Evolutionary conservation across 2,329 filamentous ascomycete species (phyloP).

Genomic region (Phoma sp.): DNA sequence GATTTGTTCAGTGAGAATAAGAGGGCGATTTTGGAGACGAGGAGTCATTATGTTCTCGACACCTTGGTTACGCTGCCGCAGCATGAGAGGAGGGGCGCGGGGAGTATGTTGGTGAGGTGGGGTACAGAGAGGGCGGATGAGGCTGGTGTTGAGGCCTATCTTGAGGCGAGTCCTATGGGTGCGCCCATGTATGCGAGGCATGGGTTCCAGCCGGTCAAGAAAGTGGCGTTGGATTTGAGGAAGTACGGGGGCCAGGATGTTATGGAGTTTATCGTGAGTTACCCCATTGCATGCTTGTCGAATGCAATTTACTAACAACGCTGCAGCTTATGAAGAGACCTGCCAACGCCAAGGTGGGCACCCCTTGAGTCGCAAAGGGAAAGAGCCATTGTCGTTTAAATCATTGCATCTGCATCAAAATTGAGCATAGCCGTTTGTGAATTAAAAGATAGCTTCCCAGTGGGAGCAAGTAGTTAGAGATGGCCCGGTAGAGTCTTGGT

Average conservation of each 20-base stretch:
- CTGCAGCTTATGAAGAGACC: slow-evolving; percentile 26
- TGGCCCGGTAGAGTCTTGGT: too few relatives aligned
- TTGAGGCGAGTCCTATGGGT: slow-evolving; percentile 46
- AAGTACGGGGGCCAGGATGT: slow-evolving; percentile 36
- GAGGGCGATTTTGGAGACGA: slow-evolving; percentile 29
- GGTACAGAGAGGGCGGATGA: slow-evolving; percentile 43
- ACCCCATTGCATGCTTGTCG: not conserved
- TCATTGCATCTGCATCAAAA: not conserved
- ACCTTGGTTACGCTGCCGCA: slow-evolving; percentile 41
- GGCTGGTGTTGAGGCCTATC: slow-evolving; percentile 38
- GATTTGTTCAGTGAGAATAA: slow-evolving; percentile 34
- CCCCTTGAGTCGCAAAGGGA: too few relatives aligned
- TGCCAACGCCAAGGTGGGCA: slow-evolving; percentile 13
- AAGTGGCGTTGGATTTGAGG: slow-evolving; percentile 40
- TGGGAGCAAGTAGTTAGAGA: too few relatives aligned
- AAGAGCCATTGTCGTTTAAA: too few relatives aligned
- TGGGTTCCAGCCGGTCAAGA: slow-evolving; percentile 39
- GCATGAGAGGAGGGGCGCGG: slow-evolving; percentile 44
- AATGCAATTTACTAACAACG: not conserved
- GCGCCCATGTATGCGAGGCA: slow-evolving; percentile 42
- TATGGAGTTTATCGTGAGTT: slow-evolving; percentile 41
- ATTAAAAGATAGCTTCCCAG: too few relatives aligned
- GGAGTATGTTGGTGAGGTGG: slow-evolving; percentile 42
- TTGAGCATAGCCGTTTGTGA: too few relatives aligned
- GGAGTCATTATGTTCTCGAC: slow-evolving; percentile 39